Percentiles rank a stretch among this genome's conserved stretches.
Conservation (phyloP, 2,329 filamentous ascomycete genomes). For the Aspergillus arachidicola region DNA sequence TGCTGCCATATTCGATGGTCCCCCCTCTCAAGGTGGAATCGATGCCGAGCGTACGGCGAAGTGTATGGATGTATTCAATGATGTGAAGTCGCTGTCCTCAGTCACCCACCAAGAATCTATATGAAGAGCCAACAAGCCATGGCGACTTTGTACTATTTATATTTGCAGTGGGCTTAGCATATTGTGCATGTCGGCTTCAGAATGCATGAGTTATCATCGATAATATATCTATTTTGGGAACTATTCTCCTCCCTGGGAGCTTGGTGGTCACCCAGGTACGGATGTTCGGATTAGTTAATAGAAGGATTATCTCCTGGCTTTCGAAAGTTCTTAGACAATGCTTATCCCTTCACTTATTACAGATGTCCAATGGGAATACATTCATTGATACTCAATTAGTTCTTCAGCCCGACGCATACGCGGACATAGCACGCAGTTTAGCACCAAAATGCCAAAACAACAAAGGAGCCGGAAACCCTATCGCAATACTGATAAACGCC, state of each 20-base stretch:
- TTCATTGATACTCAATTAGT: not conserved
- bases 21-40: not conserved
- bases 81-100: not conserved
- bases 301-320: too few species aligned
- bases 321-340: too few species aligned
- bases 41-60: not conserved
- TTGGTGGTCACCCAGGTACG: too few species aligned
- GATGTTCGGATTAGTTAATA: too few species aligned
- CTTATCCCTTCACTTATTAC: too few species aligned
- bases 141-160: not conserved
- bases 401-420: constrained; percentile 28
- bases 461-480: constrained; percentile 47
- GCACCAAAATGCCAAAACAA: constrained; percentile 51
- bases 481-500: constrained; percentile 33
- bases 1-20: constrained; percentile 15
- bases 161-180: not conserved
- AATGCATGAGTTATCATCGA: too few species aligned
- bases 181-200: too few species aligned
- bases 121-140: not conserved
- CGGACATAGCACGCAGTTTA: constrained; percentile 44
- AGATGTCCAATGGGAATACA: too few species aligned
- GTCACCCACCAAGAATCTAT: not conserved
- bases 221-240: too few species aligned
- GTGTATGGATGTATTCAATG: not conserved
- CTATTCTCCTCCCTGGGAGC: too few species aligned